phyloP scores from a whole-genome alignment of 805 yeast species.

The Lachancea fermentati region DNA sequence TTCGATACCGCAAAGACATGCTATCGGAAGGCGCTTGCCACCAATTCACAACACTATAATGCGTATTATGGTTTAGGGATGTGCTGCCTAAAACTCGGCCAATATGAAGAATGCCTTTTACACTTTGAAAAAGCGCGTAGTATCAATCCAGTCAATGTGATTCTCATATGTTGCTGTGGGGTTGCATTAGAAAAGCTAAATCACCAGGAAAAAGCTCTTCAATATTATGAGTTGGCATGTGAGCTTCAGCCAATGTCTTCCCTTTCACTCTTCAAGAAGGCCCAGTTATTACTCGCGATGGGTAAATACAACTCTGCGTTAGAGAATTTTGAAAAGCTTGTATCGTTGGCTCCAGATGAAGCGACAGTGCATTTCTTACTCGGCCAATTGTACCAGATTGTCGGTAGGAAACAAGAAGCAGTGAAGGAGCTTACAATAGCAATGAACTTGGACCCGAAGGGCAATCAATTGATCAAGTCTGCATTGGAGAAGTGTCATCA shows the following conservation, averaged over 20 bases:
- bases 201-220: slow-evolving; percentile 63
- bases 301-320: slow-evolving; percentile 69
- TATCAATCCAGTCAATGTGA: slow-evolving; percentile 86
- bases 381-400: slow-evolving; percentile 78
- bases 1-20: slow-evolving; percentile 82
- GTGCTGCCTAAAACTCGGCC: slow-evolving; percentile 85
- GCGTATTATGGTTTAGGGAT: slow-evolving; percentile 95
- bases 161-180: slow-evolving; percentile 87
- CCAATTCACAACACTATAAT: slow-evolving; percentile 82
- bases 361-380: slow-evolving; percentile 86
- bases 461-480: slow-evolving; percentile 76
- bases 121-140: slow-evolving; percentile 83
- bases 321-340: slow-evolving; percentile 64
- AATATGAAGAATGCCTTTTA: slow-evolving; percentile 72
- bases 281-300: slow-evolving; percentile 69
- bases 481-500: slow-evolving; percentile 57
- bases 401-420: slow-evolving; percentile 70
- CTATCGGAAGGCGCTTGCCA: slow-evolving; percentile 69
- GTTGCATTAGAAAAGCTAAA: slow-evolving; percentile 81
- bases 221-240: slow-evolving; percentile 78
- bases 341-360: slow-evolving; percentile 84
- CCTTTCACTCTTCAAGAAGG: slow-evolving; percentile 81
- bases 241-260: slow-evolving; percentile 81
- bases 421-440: slow-evolving; percentile 84
- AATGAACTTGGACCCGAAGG: slow-evolving; percentile 86